These are phyloP conservation scores for Didymella lethalis DNA, from an alignment of 2,329 filamentous ascomycete genomes.

Conservation along the genomic window DNA sequence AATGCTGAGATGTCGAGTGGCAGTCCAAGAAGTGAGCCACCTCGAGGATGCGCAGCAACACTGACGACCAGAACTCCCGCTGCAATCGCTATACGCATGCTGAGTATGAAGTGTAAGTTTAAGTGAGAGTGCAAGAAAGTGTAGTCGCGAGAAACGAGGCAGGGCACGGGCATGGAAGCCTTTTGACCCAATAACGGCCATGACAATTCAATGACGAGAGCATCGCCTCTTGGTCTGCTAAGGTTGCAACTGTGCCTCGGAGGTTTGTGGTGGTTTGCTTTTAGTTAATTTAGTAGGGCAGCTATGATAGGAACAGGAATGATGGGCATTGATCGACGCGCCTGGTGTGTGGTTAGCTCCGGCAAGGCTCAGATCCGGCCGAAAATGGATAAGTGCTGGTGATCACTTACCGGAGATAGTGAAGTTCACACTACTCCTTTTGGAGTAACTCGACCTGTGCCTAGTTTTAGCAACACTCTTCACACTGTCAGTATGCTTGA, in stretches of 20 bases:
- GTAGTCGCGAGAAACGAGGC: neutral
- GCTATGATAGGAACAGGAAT: slow-evolving; percentile 13
- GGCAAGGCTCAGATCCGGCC: slow-evolving; percentile 12
- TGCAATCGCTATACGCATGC: slow-evolving; percentile 7
- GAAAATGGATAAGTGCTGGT: neutral
- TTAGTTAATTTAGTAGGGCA: neutral
- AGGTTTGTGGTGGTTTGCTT: neutral
- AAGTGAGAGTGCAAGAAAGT: slow-evolving; percentile 1
- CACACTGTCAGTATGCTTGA: neutral
- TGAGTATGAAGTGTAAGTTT: neutral
- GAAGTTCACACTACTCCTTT: slow-evolving; percentile 2
- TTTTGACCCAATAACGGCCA: slow-evolving; percentile 15
- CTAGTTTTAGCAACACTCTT: neutral
- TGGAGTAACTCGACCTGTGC: slow-evolving; percentile 7
- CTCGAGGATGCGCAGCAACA: slow-evolving; percentile 12
- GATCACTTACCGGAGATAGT: slow-evolving; percentile 2
- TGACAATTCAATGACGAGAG: slow-evolving; percentile 12
- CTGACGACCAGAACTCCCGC: neutral
- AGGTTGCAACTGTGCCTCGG: neutral
- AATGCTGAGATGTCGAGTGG: slow-evolving; percentile 20
- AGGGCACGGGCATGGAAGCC: neutral
- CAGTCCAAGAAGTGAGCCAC: slow-evolving; percentile 17
- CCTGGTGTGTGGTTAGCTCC: slow-evolving; percentile 3
- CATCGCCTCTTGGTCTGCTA: neutral
- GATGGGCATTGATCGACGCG: slow-evolving; percentile 11